phyloP scores from a whole-genome alignment of 305 asterid genomes.

The Fraxinus latifolia region DNA sequence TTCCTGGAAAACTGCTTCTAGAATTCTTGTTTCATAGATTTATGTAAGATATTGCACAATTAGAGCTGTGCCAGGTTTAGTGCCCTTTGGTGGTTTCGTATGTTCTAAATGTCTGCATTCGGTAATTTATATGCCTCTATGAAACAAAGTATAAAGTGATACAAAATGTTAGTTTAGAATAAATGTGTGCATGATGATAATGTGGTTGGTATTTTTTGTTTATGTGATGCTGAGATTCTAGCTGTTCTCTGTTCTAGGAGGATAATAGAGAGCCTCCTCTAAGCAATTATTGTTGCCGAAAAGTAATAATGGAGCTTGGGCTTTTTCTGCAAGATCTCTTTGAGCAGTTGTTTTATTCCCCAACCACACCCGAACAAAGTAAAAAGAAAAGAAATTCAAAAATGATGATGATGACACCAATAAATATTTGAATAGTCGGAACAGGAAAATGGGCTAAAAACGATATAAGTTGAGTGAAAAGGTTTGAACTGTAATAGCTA shows the following conservation, averaged over 20 bases:
- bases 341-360: not conserved
- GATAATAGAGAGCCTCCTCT: not conserved
- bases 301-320: not conserved
- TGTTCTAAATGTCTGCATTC: not conserved
- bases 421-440: not conserved
- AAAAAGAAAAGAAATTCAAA: not conserved
- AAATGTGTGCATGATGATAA: not conserved
- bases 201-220: not conserved
- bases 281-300: not conserved
- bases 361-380: not conserved
- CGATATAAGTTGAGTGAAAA: not conserved
- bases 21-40: not conserved
- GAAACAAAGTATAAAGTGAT: not conserved
- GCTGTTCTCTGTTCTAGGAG: not conserved
- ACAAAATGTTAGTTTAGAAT: constrained; percentile 5
- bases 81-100: not conserved
- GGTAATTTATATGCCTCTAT: not conserved
- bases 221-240: not conserved
- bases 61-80: not conserved
- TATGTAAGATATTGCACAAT: not conserved
- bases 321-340: not conserved
- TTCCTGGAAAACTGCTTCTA: constrained; percentile 1
- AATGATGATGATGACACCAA: not conserved
- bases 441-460: not conserved
- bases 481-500: not conserved